These are phyloP conservation scores for Gossypium stocksii DNA, from an alignment of 345 rosid species.

Conservation along the genomic window DNA sequence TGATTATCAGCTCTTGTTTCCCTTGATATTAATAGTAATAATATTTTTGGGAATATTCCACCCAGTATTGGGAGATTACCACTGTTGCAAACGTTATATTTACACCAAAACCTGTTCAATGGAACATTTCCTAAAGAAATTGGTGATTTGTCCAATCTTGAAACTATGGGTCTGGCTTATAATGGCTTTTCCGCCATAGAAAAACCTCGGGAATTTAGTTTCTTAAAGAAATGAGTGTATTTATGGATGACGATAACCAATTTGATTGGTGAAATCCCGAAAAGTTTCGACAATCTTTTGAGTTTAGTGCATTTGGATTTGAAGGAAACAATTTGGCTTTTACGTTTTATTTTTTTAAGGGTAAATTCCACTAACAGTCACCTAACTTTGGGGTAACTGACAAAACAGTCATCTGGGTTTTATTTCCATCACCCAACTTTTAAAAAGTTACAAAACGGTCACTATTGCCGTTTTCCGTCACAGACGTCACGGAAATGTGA, in stretches of 20 bases:
- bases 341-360: no score
- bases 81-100: slow-evolving; percentile 33
- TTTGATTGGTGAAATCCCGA: slow-evolving; percentile 61
- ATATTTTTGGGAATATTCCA: slow-evolving; percentile 67
- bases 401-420: no score
- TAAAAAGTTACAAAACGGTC: no score
- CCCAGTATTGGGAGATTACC: slow-evolving; percentile 38
- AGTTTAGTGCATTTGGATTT: slow-evolving; percentile 51
- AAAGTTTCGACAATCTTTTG: slow-evolving; percentile 36
- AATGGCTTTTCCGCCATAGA: slow-evolving; percentile 47
- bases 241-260: slow-evolving; percentile 48
- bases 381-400: no score
- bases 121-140: slow-evolving; percentile 84
- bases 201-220: slow-evolving; percentile 58
- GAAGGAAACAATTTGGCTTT: slow-evolving; percentile 32
- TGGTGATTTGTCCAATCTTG: slow-evolving; percentile 59
- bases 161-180: slow-evolving; percentile 32
- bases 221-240: slow-evolving; percentile 40
- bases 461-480: no score
- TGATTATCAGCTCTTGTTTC: slow-evolving; percentile 37
- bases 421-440: no score
- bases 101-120: slow-evolving; percentile 42
- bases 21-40: slow-evolving; percentile 49
- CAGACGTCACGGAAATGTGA: no score
- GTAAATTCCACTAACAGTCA: no score